Evolutionary conservation across 1,284 basidiomycete species (phyloP).

Genomic region (Apiotrichum porosum): DNA sequence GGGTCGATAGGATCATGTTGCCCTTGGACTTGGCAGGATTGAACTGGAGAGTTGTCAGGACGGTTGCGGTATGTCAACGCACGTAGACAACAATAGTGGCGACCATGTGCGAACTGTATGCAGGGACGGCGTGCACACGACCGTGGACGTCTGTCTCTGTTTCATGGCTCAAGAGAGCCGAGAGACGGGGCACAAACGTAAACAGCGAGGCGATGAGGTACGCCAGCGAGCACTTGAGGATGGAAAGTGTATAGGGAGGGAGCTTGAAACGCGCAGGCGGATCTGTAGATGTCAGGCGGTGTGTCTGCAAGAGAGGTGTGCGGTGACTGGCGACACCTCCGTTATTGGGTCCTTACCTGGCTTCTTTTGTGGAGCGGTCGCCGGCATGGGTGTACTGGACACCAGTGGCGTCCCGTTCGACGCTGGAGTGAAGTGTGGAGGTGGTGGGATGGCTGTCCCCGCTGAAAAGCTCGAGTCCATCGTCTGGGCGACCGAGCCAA

Average conservation of each 20-base stretch:
- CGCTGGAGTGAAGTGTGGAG: too few relatives aligned
- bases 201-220: slow-evolving; percentile 88
- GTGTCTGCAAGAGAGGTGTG: too few relatives aligned
- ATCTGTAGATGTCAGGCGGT: too few relatives aligned
- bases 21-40: slow-evolving; percentile 69
- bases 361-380: too few relatives aligned
- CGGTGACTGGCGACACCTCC: too few relatives aligned
- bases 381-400: too few relatives aligned
- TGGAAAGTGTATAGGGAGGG: slow-evolving; percentile 30
- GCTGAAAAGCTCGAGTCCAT: too few relatives aligned
- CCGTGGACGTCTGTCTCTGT: slow-evolving; percentile 53
- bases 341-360: slow-evolving; percentile 23
- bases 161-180: slow-evolving; percentile 34
- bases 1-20: slow-evolving; percentile 65
- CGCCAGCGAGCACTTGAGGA: slow-evolving; percentile 85
- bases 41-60: slow-evolving; percentile 31
- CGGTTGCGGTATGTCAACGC: slow-evolving; percentile 8
- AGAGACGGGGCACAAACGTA: slow-evolving; percentile 68
- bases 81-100: slow-evolving; percentile 68
- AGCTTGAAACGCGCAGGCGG: too few relatives aligned
- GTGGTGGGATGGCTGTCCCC: too few relatives aligned
- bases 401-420: too few relatives aligned
- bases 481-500: too few relatives aligned
- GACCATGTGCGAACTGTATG: slow-evolving; percentile 79
- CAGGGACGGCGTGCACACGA: slow-evolving; percentile 52